These are phyloP conservation scores for Saccharomyces eubayanus DNA, from an alignment of 805 yeast species.

Conservation along the genomic window DNA sequence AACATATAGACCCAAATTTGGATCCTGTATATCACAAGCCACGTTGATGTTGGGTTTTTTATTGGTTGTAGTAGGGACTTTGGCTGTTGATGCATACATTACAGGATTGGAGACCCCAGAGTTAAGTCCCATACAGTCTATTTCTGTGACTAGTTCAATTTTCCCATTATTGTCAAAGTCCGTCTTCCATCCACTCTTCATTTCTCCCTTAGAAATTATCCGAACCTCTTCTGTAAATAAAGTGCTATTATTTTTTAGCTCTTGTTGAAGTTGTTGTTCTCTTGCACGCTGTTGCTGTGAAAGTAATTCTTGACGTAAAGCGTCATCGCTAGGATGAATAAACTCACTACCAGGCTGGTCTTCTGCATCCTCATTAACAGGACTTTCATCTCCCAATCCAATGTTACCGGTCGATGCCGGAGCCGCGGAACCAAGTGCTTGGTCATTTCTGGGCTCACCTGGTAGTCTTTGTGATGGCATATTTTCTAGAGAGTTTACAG, in stretches of 20 bases:
- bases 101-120: constrained; percentile 44
- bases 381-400: constrained; percentile 12
- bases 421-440: background rate
- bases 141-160: constrained; percentile 70
- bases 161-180: constrained; percentile 75
- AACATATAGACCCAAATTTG: constrained; percentile 67
- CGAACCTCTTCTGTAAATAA: constrained; percentile 66
- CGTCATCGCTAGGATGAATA: constrained; percentile 32
- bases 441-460: background rate
- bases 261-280: constrained; percentile 27
- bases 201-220: constrained; percentile 67
- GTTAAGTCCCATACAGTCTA: constrained; percentile 49
- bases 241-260: constrained; percentile 31
- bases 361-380: constrained; percentile 30
- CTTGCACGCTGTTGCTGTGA: constrained; percentile 28
- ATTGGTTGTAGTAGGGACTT: constrained; percentile 17
- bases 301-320: constrained; percentile 28
- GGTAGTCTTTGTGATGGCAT: constrained; percentile 12
- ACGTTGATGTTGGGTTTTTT: constrained; percentile 38
- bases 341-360: constrained; percentile 20
- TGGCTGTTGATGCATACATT: constrained; percentile 37
- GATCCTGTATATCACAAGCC: constrained; percentile 76
- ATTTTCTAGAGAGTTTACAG: constrained; percentile 29
- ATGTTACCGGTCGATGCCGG: background rate
- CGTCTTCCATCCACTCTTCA: constrained; percentile 91